Evolutionary conservation across 805 yeast species (phyloP).

Genomic region (Candida coleopterorum): DNA sequence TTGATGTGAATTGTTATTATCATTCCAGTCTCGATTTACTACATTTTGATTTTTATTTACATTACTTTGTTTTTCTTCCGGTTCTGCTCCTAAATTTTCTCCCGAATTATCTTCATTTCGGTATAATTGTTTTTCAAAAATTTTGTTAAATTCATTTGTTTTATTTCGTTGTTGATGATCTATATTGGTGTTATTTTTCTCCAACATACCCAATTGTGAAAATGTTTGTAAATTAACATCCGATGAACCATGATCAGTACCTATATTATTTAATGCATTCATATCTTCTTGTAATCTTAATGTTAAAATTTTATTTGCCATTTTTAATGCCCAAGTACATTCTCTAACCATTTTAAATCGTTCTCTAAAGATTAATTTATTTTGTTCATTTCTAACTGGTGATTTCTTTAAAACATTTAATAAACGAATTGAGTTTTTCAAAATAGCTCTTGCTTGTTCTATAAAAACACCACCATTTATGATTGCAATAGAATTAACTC

Average conservation of each 20-base stretch:
- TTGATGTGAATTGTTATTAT: too few relatives aligned
- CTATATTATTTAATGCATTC: constrained; percentile 32
- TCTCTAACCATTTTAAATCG: constrained; percentile 52
- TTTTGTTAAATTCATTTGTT: constrained; percentile 15
- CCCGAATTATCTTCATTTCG: constrained; percentile 9
- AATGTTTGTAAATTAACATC: constrained; percentile 47
- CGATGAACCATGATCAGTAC: constrained; percentile 50
- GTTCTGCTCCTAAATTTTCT: not conserved
- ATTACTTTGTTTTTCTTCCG: not conserved
- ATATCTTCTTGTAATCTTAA: constrained; percentile 41
- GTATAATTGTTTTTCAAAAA: constrained; percentile 16
- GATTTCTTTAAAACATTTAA: constrained; percentile 21
- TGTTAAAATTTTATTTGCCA: constrained; percentile 48
- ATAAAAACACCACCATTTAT: constrained; percentile 38
- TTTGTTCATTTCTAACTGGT: constrained; percentile 26
- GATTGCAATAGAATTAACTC: constrained; percentile 37
- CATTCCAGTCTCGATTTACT: not conserved
- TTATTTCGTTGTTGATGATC: not conserved
- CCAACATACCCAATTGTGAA: constrained; percentile 37
- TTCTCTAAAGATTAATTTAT: constrained; percentile 24
- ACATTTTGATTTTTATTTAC: not conserved
- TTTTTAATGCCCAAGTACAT: constrained; percentile 58
- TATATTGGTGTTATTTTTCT: not conserved
- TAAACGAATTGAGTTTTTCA: constrained; percentile 21
- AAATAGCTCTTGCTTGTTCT: constrained; percentile 18